These are phyloP conservation scores for Diaporthe vaccinii DNA, from an alignment of 2,329 filamentous ascomycete species.

Conservation along the genomic window DNA sequence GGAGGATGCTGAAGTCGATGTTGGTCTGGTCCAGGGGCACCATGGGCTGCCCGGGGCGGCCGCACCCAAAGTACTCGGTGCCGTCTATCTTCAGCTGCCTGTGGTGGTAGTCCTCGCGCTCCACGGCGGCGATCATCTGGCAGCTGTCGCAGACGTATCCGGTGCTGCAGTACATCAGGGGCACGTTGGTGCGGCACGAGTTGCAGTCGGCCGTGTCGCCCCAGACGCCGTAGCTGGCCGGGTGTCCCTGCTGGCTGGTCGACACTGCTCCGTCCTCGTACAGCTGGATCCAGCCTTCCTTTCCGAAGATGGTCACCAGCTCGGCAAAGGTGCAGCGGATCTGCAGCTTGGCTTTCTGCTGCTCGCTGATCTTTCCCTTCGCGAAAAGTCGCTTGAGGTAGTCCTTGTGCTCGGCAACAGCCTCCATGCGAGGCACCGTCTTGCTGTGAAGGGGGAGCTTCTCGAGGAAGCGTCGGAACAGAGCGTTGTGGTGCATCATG, in stretches of 20 bases:
- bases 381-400: slow-evolving; percentile 6
- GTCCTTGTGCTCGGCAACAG: slow-evolving; percentile 21
- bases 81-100: slow-evolving; percentile 10
- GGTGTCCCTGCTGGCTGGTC: background rate
- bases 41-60: background rate
- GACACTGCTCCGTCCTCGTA: slow-evolving; percentile 27
- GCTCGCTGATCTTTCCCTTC: background rate
- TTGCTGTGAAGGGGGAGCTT: slow-evolving; percentile 24
- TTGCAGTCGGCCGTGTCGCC: background rate
- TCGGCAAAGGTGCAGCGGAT: slow-evolving; percentile 26
- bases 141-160: slow-evolving; percentile 34
- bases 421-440: slow-evolving; percentile 16
- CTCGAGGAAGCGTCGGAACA: slow-evolving; percentile 35
- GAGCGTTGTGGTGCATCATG: slow-evolving; percentile 27
- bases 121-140: background rate
- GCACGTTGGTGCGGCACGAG: slow-evolving; percentile 6
- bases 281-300: slow-evolving; percentile 30
- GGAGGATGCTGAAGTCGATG: slow-evolving; percentile 19
- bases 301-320: slow-evolving; percentile 27
- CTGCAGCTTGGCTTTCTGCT: background rate
- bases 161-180: slow-evolving; percentile 24
- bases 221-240: slow-evolving; percentile 29
- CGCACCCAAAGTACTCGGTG: slow-evolving; percentile 18
- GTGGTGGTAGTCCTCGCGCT: slow-evolving; percentile 20
- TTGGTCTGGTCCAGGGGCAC: slow-evolving; percentile 17